Percentiles rank a stretch among this genome's conserved stretches.
Evolutionary conservation across 805 yeast genomes (phyloP).

Genomic region (Huiozyma naganishii): DNA sequence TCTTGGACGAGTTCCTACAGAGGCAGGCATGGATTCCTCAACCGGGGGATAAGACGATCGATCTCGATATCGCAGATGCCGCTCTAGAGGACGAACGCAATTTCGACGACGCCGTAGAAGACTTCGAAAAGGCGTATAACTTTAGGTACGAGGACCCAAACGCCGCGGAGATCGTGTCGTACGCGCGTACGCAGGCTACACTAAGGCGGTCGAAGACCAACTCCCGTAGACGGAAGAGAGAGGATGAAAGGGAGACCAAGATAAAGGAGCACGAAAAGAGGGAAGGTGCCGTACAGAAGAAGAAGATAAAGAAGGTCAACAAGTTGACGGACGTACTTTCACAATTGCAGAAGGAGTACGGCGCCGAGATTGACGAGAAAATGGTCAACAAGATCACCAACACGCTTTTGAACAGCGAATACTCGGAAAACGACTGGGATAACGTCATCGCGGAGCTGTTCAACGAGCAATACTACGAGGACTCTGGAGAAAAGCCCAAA

Average conservation of each 20-base stretch:
- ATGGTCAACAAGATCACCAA: constrained; percentile 61
- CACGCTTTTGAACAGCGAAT: constrained; percentile 73
- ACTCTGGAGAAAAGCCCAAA: constrained; percentile 2
- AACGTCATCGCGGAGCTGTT: constrained; percentile 72
- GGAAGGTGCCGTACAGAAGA: constrained; percentile 53
- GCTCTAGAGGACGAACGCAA: constrained; percentile 60
- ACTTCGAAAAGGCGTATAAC: constrained; percentile 85
- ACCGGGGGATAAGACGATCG: constrained; percentile 45
- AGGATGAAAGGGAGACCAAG: constrained; percentile 47
- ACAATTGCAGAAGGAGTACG: constrained; percentile 33
- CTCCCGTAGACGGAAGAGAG: constrained; percentile 74
- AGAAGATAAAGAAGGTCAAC: constrained; percentile 66
- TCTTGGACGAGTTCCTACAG: constrained; percentile 60
- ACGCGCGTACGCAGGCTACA: constrained; percentile 91
- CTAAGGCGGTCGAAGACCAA: constrained; percentile 69
- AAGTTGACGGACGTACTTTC: constrained; percentile 57
- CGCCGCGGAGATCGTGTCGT: constrained; percentile 82
- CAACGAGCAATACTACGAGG: constrained; percentile 66
- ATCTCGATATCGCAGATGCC: constrained; percentile 33
- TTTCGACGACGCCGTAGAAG: constrained; percentile 85
- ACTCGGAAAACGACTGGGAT: constrained; percentile 89
- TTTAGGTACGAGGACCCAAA: constrained; percentile 90
- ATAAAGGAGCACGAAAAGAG: constrained; percentile 41
- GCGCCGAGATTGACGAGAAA: constrained; percentile 40
- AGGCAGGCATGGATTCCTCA: constrained; percentile 86